Evolutionary conservation across 371 early-diverging fungal species (phyloP), one percentile per base, ranked within the genome.

Genomic region (Basidiobolus heterosporus): DNA sequence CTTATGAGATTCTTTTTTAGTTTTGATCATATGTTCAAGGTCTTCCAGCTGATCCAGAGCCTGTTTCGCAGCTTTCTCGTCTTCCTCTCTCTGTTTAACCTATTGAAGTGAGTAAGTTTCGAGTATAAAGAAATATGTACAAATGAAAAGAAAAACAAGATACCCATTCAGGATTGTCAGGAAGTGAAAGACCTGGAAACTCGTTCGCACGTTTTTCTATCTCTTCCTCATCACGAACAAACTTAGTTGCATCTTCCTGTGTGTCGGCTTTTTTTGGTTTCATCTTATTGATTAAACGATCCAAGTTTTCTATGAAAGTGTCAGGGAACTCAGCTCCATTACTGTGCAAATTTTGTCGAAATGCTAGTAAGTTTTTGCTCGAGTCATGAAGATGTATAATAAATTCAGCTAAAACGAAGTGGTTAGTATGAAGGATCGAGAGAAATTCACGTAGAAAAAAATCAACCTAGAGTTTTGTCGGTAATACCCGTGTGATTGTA

Each of bases 401-500:
- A 53, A 74, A 88, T 52, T 88, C 88, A 47, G 88, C 85, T 61
- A 69, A 50, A 39, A 23, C 20, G 20, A 36, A 15, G 38, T 24
- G 58, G 56, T 35, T 41, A 43, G 23, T 22, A 48, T 36, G 37
- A 2, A 38, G 30, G 17, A 41, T 45, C 42, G 16, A 38, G 35
- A 35, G 5, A 9, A 2, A 7, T 37, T 5, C 21, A 15, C 15
- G 15, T 16, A 16, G 13, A 43, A 2, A 11, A n/a, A 1, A 14
- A 41, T 60, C 36, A 67, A 72, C 78, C 78, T 44, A 75, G 46
- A 6, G 68, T 78, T 61, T 86, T 89, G 65, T 94, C 95, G 46
- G 78, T 75, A 49, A 93, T 66, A n/a, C 88, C 91, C 11, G 78
- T 82, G 58, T 95, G 95, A 62, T 94, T 95, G 40, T 77, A 59